phyloP scores from a whole-genome alignment of 495 filamentous ascomycete genomes.

The Apodospora peruviana region DNA sequence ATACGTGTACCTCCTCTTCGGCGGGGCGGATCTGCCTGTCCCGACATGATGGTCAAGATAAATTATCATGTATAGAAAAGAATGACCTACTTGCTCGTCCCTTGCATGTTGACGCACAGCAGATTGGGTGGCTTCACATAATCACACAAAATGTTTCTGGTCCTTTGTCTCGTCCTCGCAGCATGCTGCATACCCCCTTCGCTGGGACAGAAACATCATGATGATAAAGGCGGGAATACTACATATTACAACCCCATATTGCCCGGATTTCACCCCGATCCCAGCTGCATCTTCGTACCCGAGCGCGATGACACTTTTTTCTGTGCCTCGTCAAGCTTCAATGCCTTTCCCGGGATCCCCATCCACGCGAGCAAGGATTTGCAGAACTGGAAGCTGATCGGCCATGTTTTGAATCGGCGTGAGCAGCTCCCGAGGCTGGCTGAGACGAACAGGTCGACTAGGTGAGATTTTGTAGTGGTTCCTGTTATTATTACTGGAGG shows the following conservation, averaged over 20 bases:
- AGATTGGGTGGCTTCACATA: no score
- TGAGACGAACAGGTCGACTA: slow-evolving; percentile 40
- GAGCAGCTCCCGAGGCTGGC: slow-evolving; percentile 36
- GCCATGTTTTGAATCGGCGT: slow-evolving; percentile 34
- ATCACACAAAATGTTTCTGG: no score
- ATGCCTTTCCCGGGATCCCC: slow-evolving; percentile 49
- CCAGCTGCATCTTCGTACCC: slow-evolving; percentile 46
- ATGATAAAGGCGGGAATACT: slow-evolving; percentile 19
- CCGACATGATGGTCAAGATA: no score
- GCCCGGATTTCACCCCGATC: slow-evolving; percentile 52
- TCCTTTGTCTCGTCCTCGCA: no score
- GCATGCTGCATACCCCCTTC: neutral
- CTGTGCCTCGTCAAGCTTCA: slow-evolving; percentile 49
- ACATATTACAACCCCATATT: slow-evolving; percentile 47
- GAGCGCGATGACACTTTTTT: slow-evolving; percentile 47
- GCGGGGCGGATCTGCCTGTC: no score
- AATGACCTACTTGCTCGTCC: no score
- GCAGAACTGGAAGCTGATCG: slow-evolving; percentile 46
- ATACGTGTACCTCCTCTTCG: no score
- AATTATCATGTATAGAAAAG: no score
- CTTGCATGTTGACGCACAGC: no score
- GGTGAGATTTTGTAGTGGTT: slow-evolving; percentile 10
- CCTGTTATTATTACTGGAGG: neutral
- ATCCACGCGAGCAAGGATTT: slow-evolving; percentile 49
- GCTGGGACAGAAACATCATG: neutral